Evolutionary conservation across 257 asterid species (phyloP).

Genomic region (Solanum dulcamara): DNA sequence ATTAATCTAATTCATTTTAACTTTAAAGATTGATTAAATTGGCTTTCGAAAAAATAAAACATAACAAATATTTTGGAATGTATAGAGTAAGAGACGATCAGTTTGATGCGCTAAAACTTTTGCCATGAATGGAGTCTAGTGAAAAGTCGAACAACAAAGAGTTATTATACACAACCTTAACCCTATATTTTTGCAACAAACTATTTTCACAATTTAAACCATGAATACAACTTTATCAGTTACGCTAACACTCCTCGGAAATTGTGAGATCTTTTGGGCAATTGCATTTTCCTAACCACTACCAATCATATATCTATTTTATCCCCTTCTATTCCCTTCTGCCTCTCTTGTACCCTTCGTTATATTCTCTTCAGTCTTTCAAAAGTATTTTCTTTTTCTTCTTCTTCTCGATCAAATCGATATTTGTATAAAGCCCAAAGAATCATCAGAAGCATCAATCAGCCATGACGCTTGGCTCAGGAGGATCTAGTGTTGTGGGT

Average conservation of each 20-base stretch:
- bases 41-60: not conserved
- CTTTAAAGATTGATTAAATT: not conserved
- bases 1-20: not conserved
- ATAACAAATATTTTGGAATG: not conserved
- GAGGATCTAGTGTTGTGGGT: constrained; percentile 41
- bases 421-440: not conserved
- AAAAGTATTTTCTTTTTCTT: not conserved
- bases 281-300: not conserved
- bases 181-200: not conserved
- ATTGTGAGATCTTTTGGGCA: not conserved
- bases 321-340: not conserved
- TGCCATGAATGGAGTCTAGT: not conserved
- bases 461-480: not conserved
- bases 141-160: not conserved
- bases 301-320: not conserved
- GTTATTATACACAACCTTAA: not conserved
- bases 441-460: not conserved
- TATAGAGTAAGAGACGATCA: not conserved
- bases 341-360: not conserved
- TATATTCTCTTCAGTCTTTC: constrained; percentile 11
- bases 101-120: not conserved
- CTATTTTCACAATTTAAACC: not conserved
- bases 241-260: accelerated
- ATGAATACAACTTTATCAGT: accelerated
- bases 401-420: constrained; percentile 21